These are phyloP conservation scores for Claviceps maximensis DNA, from an alignment of 2,329 filamentous ascomycete genomes.

Conservation along the genomic window DNA sequence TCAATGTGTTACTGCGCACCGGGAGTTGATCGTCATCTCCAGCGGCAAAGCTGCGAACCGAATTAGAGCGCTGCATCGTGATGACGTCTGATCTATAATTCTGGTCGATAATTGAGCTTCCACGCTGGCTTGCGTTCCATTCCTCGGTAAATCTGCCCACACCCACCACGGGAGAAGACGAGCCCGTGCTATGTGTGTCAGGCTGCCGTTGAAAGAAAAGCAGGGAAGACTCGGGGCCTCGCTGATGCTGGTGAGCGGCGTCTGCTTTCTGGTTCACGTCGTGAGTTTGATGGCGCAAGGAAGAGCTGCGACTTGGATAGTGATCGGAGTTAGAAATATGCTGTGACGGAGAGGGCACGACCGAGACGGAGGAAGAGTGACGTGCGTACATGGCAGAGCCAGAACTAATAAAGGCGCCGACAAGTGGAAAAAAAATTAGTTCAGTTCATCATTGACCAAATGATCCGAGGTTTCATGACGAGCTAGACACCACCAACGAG, in stretches of 20 bases:
- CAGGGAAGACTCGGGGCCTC: slow-evolving; percentile 7
- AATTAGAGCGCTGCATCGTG: slow-evolving; percentile 47
- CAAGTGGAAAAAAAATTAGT: not conserved
- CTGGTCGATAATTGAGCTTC: slow-evolving; percentile 48
- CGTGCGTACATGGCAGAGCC: slow-evolving; percentile 21
- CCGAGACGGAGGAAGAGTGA: slow-evolving; percentile 10
- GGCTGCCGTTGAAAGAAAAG: slow-evolving; percentile 12
- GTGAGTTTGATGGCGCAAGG: not conserved
- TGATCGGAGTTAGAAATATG: slow-evolving; percentile 9
- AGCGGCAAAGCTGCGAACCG: slow-evolving; percentile 40
- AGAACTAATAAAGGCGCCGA: slow-evolving; percentile 9
- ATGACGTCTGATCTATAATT: slow-evolving; percentile 12
- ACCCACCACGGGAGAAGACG: slow-evolving; percentile 1
- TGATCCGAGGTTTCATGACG: slow-evolving; percentile 2
- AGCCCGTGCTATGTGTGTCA: not conserved
- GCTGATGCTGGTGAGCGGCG: slow-evolving; percentile 5
- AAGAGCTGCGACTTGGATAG: slow-evolving; percentile 5
- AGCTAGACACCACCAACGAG: not conserved
- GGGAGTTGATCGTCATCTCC: slow-evolving; percentile 30
- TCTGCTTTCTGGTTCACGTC: slow-evolving; percentile 8
- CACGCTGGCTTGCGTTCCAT: slow-evolving; percentile 56
- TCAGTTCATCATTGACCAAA: slow-evolving; percentile 6
- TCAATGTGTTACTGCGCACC: slow-evolving; percentile 57
- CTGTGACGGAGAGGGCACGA: slow-evolving; percentile 7
- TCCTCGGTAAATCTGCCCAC: slow-evolving; percentile 51